A percentile compares a stretch with the other conserved stretches of the same genome.
Conservation (phyloP, 371 early-diverging fungal genomes). For the Zychaea mexicana region DNA sequence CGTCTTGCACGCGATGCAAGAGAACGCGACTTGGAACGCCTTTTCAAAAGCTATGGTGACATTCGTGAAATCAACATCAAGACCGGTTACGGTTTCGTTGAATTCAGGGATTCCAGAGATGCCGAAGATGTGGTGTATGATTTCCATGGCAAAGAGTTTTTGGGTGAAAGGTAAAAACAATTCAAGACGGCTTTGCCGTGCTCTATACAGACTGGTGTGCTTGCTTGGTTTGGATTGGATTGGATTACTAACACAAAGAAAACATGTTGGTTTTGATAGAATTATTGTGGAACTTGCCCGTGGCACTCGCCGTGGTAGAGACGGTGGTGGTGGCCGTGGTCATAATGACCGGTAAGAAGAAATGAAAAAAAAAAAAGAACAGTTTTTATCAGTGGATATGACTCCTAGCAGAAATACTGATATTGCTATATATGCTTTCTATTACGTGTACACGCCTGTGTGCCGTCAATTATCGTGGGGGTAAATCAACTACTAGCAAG, state of each 20-base stretch:
- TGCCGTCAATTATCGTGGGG: background rate
- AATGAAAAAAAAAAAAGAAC: background rate
- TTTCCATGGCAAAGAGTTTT: constrained; percentile 68
- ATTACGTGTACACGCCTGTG: background rate
- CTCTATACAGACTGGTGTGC: no score
- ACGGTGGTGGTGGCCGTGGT: constrained; percentile 40
- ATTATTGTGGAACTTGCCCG: constrained; percentile 78
- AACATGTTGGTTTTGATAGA: constrained; percentile 34
- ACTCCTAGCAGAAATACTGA: no score
- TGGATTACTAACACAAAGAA: no score
- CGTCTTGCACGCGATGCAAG: constrained; percentile 69
- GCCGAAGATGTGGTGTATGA: constrained; percentile 79
- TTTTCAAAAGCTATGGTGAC: constrained; percentile 68
- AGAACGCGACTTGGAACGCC: constrained; percentile 70
- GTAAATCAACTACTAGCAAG: constrained; percentile 23
- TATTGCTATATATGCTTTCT: background rate
- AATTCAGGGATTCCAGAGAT: constrained; percentile 72
- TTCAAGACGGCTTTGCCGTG: no score
- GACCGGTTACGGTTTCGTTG: constrained; percentile 81
- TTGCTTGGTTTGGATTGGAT: no score
- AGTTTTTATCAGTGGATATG: no score
- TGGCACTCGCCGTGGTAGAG: constrained; percentile 60
- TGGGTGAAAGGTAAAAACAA: constrained; percentile 71
- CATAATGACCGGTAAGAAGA: constrained; percentile 37
- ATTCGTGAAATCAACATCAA: constrained; percentile 76